Evolutionary conservation across 73 alveolate species (phyloP), one percentile per base, ranked within the genome.

Genomic region (Stentor coeruleus): DNA sequence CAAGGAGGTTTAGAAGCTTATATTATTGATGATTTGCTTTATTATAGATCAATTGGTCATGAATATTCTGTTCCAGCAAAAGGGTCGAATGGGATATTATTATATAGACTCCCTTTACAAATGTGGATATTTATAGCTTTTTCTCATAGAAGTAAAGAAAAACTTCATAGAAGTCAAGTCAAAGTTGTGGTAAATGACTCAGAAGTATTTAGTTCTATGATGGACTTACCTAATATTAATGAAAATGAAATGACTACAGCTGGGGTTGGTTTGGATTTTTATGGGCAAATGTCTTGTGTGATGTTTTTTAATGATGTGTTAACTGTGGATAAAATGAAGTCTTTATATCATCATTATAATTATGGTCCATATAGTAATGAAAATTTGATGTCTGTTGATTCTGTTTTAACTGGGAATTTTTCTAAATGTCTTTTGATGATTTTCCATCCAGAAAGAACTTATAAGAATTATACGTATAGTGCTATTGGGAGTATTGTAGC

Each of bases 101-200:
- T 66, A 28, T 66, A 11, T 2, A 31, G 33, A 2, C 14, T 66
- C 14, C 40, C 79, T 20, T 20, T 15, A 28, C 40, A 66, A 40
- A 40, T 11, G 15, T 66, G 79, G 79, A 66, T 33, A 26, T 66
- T 66, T 66, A 20, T 66, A 26, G 79, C 42, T 28, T 2, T 66
- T 20, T 20, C n/a, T 28, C n/a, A 66, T 66, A 31, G 33, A 33
- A 33, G 15, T 14, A 20, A 66, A 33, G 37, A 66, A 20, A 28
- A 20, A 28, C n/a, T 20, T 1, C 66, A 49, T 49, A 66, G 33
- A 66, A 66, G 37, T 20, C 79, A 66, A 31, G 26, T 66, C 15
- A 66, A 31, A 66, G 79, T 66, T 20, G 79, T 31, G 11, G 79
- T 66, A 11, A 66, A 66, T 66, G 79, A 31, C 11, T 37, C n/a